Evolutionary conservation across 371 early-diverging fungal genomes (phyloP).

Genomic region (Funneliformis caledonium): DNA sequence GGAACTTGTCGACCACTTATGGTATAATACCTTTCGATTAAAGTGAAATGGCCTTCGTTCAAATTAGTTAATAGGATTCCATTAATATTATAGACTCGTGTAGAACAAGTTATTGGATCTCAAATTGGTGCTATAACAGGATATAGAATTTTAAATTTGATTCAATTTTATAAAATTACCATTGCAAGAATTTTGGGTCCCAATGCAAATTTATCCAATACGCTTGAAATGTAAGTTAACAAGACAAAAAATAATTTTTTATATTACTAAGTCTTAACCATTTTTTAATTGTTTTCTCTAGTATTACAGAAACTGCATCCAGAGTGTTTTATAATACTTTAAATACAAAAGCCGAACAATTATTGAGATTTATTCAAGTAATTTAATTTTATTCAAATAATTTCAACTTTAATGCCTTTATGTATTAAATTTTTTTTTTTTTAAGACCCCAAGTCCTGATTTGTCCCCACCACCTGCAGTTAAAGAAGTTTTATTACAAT

Average conservation of each 20-base stretch:
- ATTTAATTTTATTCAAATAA: too few relatives aligned
- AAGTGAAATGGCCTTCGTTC: conserved; percentile 60
- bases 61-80: conserved; percentile 68
- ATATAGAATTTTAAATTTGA: conserved; percentile 72
- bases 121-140: conserved; percentile 71
- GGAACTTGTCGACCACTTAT: conserved; percentile 78
- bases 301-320: conserved; percentile 68
- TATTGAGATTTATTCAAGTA: conserved; percentile 65
- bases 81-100: conserved; percentile 57
- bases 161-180: conserved; percentile 79
- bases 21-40: conserved; percentile 47
- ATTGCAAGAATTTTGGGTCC: conserved; percentile 66
- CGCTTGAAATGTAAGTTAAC: conserved; percentile 59
- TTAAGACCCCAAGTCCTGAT: conserved; percentile 61
- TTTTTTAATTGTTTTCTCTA: conserved; percentile 36
- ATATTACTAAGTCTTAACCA: background rate
- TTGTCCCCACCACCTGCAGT: conserved; percentile 65
- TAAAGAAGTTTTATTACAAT: conserved; percentile 68
- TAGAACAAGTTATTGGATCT: conserved; percentile 77
- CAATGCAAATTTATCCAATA: conserved; percentile 58
- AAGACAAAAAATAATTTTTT: conserved; percentile 34
- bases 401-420: background rate
- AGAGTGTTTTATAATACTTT: conserved; percentile 73
- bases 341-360: conserved; percentile 64
- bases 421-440: conserved; percentile 26